Evolutionary conservation across 441 rosid genomes (phyloP), one percentile per base, ranked within the genome.

Genomic region (Gossypium gossypioides): DNA sequence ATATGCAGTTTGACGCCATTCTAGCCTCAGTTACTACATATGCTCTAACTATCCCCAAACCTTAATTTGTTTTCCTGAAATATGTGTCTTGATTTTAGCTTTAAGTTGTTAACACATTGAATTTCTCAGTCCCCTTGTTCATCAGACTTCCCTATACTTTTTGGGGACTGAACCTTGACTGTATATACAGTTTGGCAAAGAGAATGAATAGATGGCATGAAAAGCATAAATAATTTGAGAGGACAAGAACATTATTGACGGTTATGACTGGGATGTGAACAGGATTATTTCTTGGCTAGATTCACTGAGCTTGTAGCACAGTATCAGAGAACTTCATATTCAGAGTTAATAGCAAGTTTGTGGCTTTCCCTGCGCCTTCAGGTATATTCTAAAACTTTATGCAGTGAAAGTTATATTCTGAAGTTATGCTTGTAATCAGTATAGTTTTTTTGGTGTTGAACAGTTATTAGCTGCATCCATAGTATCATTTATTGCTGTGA

Each of bases 341-440:
- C 96, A 0, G 99, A 91, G 85, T 80, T 81, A 46, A 84, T 78
- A 72, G 96, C 96, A 56, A 92, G 96, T 82, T 86, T 92, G 81
- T 95, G 98, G 99, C 97, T 95, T 79, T 91, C 98, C 65, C 77
- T 95, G 78, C 98, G 92, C 74, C 99, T 95, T 73, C 98, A 95
- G 98, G 99, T 92, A 87, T 73, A 1, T 50, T 27, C 32, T 71
- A 64, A 61, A 68, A 18, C 22, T 24, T 44, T 67, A 21, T 54
- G 54, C 59, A 18, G 10, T 65, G 59, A 65, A 67, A n/a, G 4
- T 19, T 68, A 58, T 66, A 3, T 8, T 56, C 21, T 57, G 61
- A 72, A 57, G 67, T 56, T 72, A 7, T 70, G 15, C 32, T 0
- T 57, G 54, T 42, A 22, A 40, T 66, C 2, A 2, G 32, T 65